Percentiles rank a stretch among this genome's conserved stretches.
phyloP scores from a whole-genome alignment of 441 rosid genomes.

The Populus tomentosa region DNA sequence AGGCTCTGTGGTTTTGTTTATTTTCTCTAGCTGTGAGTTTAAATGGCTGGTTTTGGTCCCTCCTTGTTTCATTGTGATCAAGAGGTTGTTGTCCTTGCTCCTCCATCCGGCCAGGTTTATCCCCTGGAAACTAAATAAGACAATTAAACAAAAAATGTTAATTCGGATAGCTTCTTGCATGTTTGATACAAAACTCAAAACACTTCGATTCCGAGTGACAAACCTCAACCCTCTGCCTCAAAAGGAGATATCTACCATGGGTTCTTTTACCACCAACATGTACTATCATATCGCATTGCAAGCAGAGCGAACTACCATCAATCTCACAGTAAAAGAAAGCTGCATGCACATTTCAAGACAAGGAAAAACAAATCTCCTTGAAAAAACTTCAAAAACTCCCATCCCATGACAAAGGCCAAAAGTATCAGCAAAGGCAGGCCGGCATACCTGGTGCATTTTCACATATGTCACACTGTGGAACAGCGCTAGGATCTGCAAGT shows the following conservation, averaged over 20 bases:
- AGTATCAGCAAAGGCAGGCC: conserved; percentile 1
- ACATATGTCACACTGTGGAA: conserved; percentile 86
- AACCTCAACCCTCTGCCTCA: conserved; percentile 78
- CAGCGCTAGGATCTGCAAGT: conserved; percentile 71
- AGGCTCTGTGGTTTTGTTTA: conserved; percentile 45
- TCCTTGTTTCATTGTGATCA: conserved; percentile 33
- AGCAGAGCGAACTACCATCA: conserved; percentile 75
- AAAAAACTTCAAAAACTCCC: not conserved
- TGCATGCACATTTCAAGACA: conserved; percentile 31
- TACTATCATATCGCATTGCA: conserved; percentile 76
- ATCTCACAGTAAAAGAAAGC: conserved; percentile 85
- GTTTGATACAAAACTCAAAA: conserved; percentile 7
- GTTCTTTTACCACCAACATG: conserved; percentile 85
- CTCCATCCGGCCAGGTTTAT: conserved; percentile 46
- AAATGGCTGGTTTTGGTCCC: conserved; percentile 39
- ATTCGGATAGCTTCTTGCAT: conserved; percentile 1
- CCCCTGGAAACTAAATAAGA: conserved; percentile 67
- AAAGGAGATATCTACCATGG: conserved; percentile 62
- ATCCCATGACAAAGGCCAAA: not conserved
- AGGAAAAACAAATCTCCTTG: conserved; percentile 16
- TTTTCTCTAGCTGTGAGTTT: conserved; percentile 32
- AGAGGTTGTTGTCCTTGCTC: conserved; percentile 34
- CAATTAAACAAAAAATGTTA: conserved; percentile 18
- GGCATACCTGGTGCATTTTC: conserved; percentile 81
- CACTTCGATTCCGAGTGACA: conserved; percentile 24